phyloP scores from a whole-genome alignment of 257 asterid species.

The Nicotiana noctiflora region DNA sequence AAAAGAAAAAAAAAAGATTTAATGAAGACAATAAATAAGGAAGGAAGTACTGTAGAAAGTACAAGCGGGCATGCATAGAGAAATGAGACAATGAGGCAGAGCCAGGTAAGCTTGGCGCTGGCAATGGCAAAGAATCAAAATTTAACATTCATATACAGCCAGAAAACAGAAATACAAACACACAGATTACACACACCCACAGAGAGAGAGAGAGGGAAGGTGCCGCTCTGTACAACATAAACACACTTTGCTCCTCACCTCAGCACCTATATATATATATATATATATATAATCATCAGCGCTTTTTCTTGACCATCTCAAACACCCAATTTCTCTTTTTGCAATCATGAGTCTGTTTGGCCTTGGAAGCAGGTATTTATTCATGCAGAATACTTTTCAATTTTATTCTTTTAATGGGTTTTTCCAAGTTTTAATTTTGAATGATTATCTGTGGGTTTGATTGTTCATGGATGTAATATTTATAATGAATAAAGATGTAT shows the following conservation, averaged over 20 bases:
- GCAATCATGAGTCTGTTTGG: constrained; percentile 81
- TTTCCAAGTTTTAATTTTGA: background rate
- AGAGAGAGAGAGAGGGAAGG: background rate
- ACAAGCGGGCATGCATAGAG: background rate
- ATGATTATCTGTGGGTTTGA: background rate
- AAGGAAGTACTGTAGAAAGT: background rate
- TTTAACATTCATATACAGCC: background rate
- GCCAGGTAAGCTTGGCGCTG: background rate
- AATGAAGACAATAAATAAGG: too few species aligned
- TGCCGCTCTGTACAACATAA: background rate
- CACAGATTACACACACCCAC: background rate
- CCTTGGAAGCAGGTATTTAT: constrained; percentile 54
- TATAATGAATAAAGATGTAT: background rate
- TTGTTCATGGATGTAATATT: background rate
- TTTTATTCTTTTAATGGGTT: background rate
- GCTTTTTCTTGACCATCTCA: background rate
- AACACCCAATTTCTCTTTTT: background rate
- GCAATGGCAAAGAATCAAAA: background rate
- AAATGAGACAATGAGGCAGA: background rate
- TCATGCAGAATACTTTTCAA: background rate
- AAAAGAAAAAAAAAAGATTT: too few species aligned
- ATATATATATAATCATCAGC: background rate
- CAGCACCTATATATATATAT: too few species aligned
- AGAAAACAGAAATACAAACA: background rate
- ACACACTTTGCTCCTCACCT: background rate